Evolutionary conservation across 768 basidiomycete species (phyloP), one percentile per base, ranked within the genome.

Genomic region (Agaricus subrufescens): DNA sequence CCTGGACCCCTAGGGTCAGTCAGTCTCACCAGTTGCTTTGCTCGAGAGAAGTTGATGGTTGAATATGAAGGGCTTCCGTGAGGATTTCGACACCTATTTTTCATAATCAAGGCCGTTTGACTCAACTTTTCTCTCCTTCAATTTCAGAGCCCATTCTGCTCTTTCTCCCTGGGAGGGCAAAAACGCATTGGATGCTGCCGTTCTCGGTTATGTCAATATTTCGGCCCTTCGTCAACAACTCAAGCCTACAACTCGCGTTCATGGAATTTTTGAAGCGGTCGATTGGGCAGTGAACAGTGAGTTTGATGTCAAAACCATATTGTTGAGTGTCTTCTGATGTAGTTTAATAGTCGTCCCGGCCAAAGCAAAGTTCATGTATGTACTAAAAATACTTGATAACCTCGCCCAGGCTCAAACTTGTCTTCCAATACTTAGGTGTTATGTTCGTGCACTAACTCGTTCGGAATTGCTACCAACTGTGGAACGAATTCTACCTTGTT

Each of bases 111-210:
- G 9, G n/a, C 10, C 30, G n/a, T 3, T 29, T 47, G 12, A 47
- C 30, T 12, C 14, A 4, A 30, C 29, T 31, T 3, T 34, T 6
- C 11, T 7, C 5, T 6, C 11, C 7, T 34, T 44, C 5, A 19
- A 38, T 14, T 15, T 1, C 53, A 91, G 88, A 11, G 88, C 90
- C 2, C 90, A 91, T 65, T 89, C 89, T 4, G 85, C 84, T 1
- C 72, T 88, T 26, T 86, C 85, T 23, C 91, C 91, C 25, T 93
- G 91, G 91, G 87, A 92, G 67, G 91, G 90, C 0, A 77, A 75
- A 58, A 93, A 94, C 59, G 86, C 91, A 1, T 69, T 92, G 11
- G 92, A 95, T 64, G 93, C 93, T 0, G 91, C 90, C n/a, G 87
- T 93, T 4, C 76, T 91, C 3, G 87, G 88, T 3, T 94, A 94